Base-by-base conservation (phyloP, 2,329 filamentous ascomycete species). In the Trichoderma oligosporum region DNA sequence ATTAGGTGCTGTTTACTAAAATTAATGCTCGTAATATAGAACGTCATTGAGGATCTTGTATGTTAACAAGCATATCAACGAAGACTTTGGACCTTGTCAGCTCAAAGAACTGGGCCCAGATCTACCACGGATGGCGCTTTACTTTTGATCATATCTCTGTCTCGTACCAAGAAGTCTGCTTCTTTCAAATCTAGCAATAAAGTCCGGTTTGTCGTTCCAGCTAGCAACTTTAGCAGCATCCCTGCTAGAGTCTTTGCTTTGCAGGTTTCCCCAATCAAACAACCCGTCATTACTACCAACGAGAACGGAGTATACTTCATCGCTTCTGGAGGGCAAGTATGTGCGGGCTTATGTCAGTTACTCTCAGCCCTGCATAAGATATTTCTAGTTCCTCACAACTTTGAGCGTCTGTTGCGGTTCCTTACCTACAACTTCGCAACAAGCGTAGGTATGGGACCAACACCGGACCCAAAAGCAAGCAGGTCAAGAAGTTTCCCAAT, bases 111-210 rank as follows among this genome's bases (percentile, higher is more conserved):
- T 97, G 88, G 83, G 89, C 92, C 2, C 83, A 94, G 65, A 97
- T 99, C 65, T 99, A 35, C 93, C 94, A 11, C 94, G 99, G 76
- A 97, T 96, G 62, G 91, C 90, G 60, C 97, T 96, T 81, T 99
- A 96, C 80, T 96, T 97, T 78, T 81, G 94, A 73, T 86, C 94
- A 11, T 97, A 97, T 80, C 96, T 97, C 75, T 78, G 86, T 12
- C 84, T 99, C n/a, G n/a, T 31, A 80, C 79, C 60, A 82, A 79
- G 69, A 77, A 80, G 49, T 82, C 83, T 4, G 68, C 81, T 0
- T 73, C 76, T 14, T 87, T 88, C 71, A 81, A 84, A 58, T 67
- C 86, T 22, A 83, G 81, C 63, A 83, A 89, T 64, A 84, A 83
- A 68, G 81, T 94, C 36, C 86, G 92, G 60, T 96, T 92, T 67